Base-by-base conservation (phyloP, 2,329 filamentous ascomycete species). In the Fulvia fulva region DNA sequence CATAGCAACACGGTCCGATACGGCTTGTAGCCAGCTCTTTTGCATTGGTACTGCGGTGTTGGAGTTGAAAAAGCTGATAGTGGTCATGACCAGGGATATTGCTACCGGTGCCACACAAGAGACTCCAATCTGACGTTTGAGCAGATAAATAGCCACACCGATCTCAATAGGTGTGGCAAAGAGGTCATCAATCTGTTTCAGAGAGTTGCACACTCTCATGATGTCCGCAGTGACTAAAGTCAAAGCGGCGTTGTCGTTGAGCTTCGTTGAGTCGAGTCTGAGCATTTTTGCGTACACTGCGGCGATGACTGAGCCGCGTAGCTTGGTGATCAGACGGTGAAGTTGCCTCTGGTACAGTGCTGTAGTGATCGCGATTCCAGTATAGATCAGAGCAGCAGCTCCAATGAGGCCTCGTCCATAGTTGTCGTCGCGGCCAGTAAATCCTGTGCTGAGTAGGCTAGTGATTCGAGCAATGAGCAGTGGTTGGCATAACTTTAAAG, bases 161-260 rank as follows among this genome's bases (percentile, higher is more conserved):
- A 67, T 61, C 30, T 67, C 63, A 6, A 67, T 49, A 3, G 64
- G 65, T n/a, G 64, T 59, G 12, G 63, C 62, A 45, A 61, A 63
- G 19, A 65, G 55, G 7, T 65, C 51, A 34, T 65, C 60, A 12
- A 62, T 53, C 3, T 55, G 41, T n/a, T 60, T 52, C 32, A 63
- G 54, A 3, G 56, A 59, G 30, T 34, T 51, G n/a, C 53, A 55
- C 12, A 67, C 54, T 34, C 62, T 55, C 12, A 61, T 59, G 14
- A 65, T 56, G 21, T 67, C 62, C 6, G 62, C 59, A 45, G 59
- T 67, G 51, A 66, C 61, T 2, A 66, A 50, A 11, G 62, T 63
- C 51, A 63, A 53, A 16, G 61, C 61, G 12, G 58, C 58, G 22
- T 51, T 54, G 28, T 65, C 61, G 7, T 55, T 51, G 12, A 62